Evolutionary conservation across 495 filamentous ascomycete species (phyloP).

Genomic region (Chaetomidium leptoderma): DNA sequence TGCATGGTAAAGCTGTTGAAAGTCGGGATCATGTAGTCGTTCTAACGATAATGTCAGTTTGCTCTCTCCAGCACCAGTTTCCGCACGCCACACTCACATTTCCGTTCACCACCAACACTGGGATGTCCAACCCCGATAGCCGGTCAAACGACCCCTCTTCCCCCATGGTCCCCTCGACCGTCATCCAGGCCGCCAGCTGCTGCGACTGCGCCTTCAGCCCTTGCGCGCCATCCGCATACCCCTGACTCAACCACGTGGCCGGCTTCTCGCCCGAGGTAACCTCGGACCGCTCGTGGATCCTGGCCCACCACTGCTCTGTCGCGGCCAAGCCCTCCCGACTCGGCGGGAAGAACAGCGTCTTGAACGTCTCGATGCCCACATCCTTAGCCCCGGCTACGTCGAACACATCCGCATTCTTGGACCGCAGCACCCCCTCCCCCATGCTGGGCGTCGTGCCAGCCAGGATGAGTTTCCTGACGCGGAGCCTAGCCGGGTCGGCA

Average conservation of each 20-base stretch:
- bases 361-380: conserved; percentile 21
- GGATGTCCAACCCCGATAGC: conserved; percentile 29
- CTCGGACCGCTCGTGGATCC: conserved; percentile 17
- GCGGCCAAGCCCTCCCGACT: conserved; percentile 9
- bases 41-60: conserved; percentile 1
- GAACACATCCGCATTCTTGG: conserved; percentile 20
- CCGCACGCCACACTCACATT: conserved; percentile 13
- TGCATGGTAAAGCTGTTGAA: conserved; percentile 30
- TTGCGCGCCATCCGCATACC: conserved; percentile 15
- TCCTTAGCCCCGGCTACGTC: conserved; percentile 12
- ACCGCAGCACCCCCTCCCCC: conserved; percentile 18
- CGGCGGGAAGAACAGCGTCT: conserved; percentile 22
- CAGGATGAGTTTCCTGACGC: conserved; percentile 24
- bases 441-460: conserved; percentile 24
- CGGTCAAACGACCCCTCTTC: conserved; percentile 27
- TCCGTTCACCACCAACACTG: conserved; percentile 35
- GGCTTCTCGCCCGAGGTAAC: conserved; percentile 11
- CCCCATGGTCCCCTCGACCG: conserved; percentile 1
- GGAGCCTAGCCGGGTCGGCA: not conserved
- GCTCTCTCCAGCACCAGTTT: not conserved
- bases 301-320: conserved; percentile 22
- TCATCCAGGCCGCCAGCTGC: conserved; percentile 11
- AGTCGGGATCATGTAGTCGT: conserved; percentile 35
- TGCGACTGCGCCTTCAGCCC: conserved; percentile 18
- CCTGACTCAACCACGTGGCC: conserved; percentile 17